phyloP scores from a whole-genome alignment of 495 filamentous ascomycete genomes.

The Aspergillus wentii region DNA sequence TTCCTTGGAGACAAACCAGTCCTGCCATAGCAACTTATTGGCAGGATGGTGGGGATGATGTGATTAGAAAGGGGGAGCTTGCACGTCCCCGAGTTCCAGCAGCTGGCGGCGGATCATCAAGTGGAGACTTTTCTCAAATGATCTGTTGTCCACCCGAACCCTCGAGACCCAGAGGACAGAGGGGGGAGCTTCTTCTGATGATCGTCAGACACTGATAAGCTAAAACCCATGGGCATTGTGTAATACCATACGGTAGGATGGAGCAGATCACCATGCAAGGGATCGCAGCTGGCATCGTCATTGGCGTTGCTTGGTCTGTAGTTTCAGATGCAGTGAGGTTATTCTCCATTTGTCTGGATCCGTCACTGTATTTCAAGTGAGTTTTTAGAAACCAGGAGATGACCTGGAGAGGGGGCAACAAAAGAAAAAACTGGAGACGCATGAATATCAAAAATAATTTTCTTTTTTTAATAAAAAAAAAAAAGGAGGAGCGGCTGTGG shows the following conservation, averaged over 20 bases:
- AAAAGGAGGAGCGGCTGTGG: background rate
- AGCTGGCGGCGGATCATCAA: background rate
- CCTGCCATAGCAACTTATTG: background rate
- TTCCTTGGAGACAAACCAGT: background rate
- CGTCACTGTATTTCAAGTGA: background rate
- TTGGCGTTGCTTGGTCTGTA: background rate
- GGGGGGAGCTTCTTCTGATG: background rate
- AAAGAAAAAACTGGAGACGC: slow-evolving; percentile 8
- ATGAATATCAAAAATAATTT: too few relatives aligned
- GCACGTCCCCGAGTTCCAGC: background rate
- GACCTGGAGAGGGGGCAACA: slow-evolving; percentile 4
- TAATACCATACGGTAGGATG: background rate
- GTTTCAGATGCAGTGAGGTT: background rate
- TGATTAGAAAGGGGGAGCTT: background rate
- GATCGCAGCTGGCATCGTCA: background rate
- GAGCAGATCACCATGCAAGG: background rate
- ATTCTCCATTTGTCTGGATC: background rate
- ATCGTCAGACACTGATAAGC: background rate
- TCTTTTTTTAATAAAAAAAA: too few relatives aligned
- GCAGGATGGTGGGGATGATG: background rate
- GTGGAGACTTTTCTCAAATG: background rate
- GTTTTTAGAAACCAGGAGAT: background rate
- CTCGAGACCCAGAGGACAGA: background rate
- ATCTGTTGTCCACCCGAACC: background rate
- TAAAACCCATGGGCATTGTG: background rate